These are phyloP conservation scores for Citrus cavaleriei DNA, from an alignment of 345 rosid genomes.

Conservation along the genomic window DNA sequence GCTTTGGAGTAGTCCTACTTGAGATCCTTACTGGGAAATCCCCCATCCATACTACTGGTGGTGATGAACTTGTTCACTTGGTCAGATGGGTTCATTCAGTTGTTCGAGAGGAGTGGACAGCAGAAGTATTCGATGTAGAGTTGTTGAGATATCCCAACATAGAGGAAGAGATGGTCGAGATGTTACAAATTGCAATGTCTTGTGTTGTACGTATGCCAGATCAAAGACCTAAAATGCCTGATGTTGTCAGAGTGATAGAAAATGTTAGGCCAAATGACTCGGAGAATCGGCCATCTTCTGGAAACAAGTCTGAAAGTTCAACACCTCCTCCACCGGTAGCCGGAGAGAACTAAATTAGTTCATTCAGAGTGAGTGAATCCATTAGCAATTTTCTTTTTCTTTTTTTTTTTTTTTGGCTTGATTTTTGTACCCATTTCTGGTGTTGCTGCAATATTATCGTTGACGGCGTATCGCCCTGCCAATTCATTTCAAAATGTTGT, in stretches of 20 bases:
- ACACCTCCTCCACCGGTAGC: constrained; percentile 33
- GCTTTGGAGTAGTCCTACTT: constrained; percentile 91
- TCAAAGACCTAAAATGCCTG: constrained; percentile 81
- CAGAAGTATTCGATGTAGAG: constrained; percentile 94
- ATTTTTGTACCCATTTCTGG: neutral
- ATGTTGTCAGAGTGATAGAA: constrained; percentile 73
- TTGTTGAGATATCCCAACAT: constrained; percentile 83
- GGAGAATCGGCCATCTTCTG: constrained; percentile 45
- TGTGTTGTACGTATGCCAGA: constrained; percentile 82
- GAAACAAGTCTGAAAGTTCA: constrained; percentile 50
- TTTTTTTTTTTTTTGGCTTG: neutral
- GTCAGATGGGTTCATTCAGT: constrained; percentile 98
- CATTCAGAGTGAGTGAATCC: neutral
- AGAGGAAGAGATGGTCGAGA: constrained; percentile 97
- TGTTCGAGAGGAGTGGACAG: constrained; percentile 98
- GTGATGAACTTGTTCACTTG: constrained; percentile 87
- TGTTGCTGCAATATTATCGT: neutral
- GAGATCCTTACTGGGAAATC: constrained; percentile 95
- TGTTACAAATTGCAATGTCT: constrained; percentile 95
- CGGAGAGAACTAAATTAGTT: constrained; percentile 25
- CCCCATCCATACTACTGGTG: constrained; percentile 73
- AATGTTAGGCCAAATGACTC: constrained; percentile 43
- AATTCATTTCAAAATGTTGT: neutral
- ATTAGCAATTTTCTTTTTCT: neutral
- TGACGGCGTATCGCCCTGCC: neutral